A percentile compares a stretch with the other conserved stretches of the same genome.
phyloP scores from a whole-genome alignment of 2,329 filamentous ascomycete species.

The Geosmithia flava region DNA sequence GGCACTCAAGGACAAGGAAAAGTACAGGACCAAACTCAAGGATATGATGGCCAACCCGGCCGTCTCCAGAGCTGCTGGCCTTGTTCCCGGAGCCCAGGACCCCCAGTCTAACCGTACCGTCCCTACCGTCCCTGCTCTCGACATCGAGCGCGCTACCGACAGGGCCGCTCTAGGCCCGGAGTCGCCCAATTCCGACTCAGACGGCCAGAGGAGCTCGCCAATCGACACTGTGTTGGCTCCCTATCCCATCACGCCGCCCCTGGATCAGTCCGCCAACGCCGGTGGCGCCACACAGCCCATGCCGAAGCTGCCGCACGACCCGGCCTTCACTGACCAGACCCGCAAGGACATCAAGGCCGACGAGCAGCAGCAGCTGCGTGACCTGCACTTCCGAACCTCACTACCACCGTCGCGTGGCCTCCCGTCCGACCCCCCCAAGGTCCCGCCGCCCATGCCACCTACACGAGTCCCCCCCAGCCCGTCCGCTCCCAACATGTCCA shows the following conservation, averaged over 20 bases:
- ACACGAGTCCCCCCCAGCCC: slow-evolving; percentile 21
- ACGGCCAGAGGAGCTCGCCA: slow-evolving; percentile 42
- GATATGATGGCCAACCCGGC: slow-evolving; percentile 43
- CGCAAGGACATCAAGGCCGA: slow-evolving; percentile 27
- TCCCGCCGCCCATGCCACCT: slow-evolving; percentile 40
- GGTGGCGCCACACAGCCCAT: slow-evolving; percentile 32
- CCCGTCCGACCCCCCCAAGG: slow-evolving; percentile 36
- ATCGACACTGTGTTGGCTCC: slow-evolving; percentile 46
- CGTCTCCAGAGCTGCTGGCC: slow-evolving; percentile 14
- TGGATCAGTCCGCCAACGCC: slow-evolving; percentile 1
- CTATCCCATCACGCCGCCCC: slow-evolving; percentile 51
- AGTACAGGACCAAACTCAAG: slow-evolving; percentile 82
- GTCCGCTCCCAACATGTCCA: slow-evolving; percentile 11
- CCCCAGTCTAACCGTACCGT: not conserved
- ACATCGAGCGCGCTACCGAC: slow-evolving; percentile 6
- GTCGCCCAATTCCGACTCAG: slow-evolving; percentile 37
- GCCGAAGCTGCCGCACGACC: slow-evolving; percentile 44
- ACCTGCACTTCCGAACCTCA: slow-evolving; percentile 26
- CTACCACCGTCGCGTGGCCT: slow-evolving; percentile 45
- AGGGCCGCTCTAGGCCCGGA: slow-evolving; percentile 15
- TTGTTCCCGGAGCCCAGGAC: not conserved
- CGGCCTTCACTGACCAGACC: slow-evolving; percentile 36
- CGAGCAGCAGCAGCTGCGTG: slow-evolving; percentile 21
- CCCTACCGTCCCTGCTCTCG: slow-evolving; percentile 8
- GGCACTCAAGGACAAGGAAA: slow-evolving; percentile 85